A percentile compares a stretch with the other conserved stretches of the same genome.
Evolutionary conservation across 192 early-diverging fungal species (phyloP).

Genomic region (Entomortierella lignicola): DNA sequence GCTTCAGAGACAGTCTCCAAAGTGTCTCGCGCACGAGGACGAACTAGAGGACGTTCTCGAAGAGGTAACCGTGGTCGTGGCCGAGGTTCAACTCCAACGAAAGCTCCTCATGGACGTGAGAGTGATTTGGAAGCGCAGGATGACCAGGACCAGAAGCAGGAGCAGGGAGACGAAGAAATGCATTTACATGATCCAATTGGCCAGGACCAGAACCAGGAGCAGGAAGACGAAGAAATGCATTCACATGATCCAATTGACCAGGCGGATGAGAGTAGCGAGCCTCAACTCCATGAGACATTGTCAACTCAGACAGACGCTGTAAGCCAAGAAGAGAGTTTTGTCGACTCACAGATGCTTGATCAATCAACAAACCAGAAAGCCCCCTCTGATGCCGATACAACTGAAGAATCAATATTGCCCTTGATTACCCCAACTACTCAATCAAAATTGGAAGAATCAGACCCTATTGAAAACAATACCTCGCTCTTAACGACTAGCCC

Average conservation of each 20-base stretch:
- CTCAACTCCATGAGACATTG: too few relatives aligned
- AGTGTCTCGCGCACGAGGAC: not conserved
- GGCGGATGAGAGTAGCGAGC: too few relatives aligned
- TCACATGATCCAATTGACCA: too few relatives aligned
- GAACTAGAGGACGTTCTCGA: constrained; percentile 22
- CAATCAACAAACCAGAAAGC: too few relatives aligned
- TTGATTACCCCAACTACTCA: too few relatives aligned
- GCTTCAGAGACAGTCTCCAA: not conserved
- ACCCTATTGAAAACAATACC: not conserved
- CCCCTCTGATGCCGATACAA: too few relatives aligned
- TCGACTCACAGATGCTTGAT: too few relatives aligned
- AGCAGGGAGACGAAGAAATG: not conserved
- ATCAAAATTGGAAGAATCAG: too few relatives aligned
- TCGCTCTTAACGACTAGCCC: not conserved
- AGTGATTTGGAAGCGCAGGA: not conserved
- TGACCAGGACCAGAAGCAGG: not conserved
- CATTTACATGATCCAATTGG: not conserved
- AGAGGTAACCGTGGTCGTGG: not conserved
- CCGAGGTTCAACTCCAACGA: not conserved
- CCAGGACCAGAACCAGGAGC: not conserved
- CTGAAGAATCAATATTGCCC: too few relatives aligned
- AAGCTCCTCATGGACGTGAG: not conserved
- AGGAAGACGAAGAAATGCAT: not conserved
- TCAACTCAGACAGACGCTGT: too few relatives aligned
- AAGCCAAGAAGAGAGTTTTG: too few relatives aligned